Evolutionary conservation across 495 filamentous ascomycete genomes (phyloP).

Genomic region (Hamigera avellanea): DNA sequence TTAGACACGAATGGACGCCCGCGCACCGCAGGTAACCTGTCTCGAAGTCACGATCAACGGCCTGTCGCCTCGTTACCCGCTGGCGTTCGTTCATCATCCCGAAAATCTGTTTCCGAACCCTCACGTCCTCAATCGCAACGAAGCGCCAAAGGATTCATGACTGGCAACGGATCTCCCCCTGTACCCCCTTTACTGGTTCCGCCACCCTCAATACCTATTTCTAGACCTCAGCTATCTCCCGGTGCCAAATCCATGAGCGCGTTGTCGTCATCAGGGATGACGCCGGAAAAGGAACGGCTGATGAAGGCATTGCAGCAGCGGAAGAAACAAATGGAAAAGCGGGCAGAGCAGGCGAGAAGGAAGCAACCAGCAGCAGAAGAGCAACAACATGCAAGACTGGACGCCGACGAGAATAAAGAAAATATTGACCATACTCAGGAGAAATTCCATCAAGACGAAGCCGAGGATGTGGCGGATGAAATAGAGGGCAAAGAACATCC

Average conservation of each 20-base stretch:
- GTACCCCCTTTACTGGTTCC: constrained; percentile 34
- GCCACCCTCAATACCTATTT: constrained; percentile 34
- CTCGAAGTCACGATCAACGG: constrained; percentile 40
- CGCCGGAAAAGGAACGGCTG: constrained; percentile 79
- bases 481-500: no score
- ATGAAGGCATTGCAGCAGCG: constrained; percentile 90
- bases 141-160: constrained; percentile 22
- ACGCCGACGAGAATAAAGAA: constrained; percentile 21
- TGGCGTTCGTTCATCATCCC: constrained; percentile 35
- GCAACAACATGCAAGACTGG: constrained; percentile 3
- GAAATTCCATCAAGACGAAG: constrained; percentile 1
- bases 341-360: constrained; percentile 22
- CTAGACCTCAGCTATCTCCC: constrained; percentile 39
- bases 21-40: constrained; percentile 42
- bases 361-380: constrained; percentile 7
- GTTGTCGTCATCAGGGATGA: constrained; percentile 49
- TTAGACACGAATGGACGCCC: constrained; percentile 55
- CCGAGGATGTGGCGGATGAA: no score
- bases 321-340: constrained; percentile 57
- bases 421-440: constrained; percentile 13
- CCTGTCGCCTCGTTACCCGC: constrained; percentile 61
- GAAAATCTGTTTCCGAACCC: constrained; percentile 22
- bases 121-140: constrained; percentile 33
- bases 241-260: constrained; percentile 39
- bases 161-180: constrained; percentile 26